phyloP scores from a whole-genome alignment of 352 stramenopile species.

The Pythium apleroticum region DNA sequence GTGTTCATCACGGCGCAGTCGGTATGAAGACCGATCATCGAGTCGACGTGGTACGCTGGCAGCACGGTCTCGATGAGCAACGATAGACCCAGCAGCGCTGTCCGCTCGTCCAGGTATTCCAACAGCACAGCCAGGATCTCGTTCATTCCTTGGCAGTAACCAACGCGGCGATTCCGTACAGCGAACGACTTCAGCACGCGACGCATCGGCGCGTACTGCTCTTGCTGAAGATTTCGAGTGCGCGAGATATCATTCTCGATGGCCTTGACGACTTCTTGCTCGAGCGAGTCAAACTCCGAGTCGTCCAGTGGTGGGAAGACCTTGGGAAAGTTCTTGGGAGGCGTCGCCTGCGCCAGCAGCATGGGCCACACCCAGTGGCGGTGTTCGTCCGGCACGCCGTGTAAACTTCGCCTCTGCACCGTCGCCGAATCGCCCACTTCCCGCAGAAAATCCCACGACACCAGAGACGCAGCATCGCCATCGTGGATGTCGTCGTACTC shows the following conservation, averaged over 20 bases:
- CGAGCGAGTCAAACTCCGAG: conserved; percentile 32
- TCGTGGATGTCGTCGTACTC: conserved; percentile 25
- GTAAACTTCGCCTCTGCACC: conserved; percentile 47
- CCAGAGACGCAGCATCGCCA: background rate
- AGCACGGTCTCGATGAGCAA: conserved; percentile 76
- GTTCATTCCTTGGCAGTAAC: conserved; percentile 88
- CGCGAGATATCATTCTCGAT: conserved; percentile 83
- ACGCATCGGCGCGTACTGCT: conserved; percentile 58
- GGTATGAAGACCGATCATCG: conserved; percentile 82
- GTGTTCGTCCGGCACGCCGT: conserved; percentile 63
- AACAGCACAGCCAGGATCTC: conserved; percentile 76
- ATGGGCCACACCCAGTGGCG: conserved; percentile 73
- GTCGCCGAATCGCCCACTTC: conserved; percentile 28
- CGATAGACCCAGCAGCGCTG: conserved; percentile 57
- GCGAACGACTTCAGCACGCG: conserved; percentile 76
- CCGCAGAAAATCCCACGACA: conserved; percentile 47
- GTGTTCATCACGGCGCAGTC: conserved; percentile 85
- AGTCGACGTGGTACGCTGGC: conserved; percentile 80
- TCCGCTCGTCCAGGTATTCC: conserved; percentile 64
- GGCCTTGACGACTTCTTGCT: conserved; percentile 69
- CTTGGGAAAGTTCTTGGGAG: conserved; percentile 24
- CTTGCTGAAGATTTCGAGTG: conserved; percentile 55
- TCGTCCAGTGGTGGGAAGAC: conserved; percentile 18
- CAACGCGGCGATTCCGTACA: conserved; percentile 67
- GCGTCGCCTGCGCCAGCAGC: conserved; percentile 48